Evolutionary conservation across 768 basidiomycete genomes (phyloP), one percentile per base, ranked within the genome.

Genomic region (Pisolithus tinctorius): DNA sequence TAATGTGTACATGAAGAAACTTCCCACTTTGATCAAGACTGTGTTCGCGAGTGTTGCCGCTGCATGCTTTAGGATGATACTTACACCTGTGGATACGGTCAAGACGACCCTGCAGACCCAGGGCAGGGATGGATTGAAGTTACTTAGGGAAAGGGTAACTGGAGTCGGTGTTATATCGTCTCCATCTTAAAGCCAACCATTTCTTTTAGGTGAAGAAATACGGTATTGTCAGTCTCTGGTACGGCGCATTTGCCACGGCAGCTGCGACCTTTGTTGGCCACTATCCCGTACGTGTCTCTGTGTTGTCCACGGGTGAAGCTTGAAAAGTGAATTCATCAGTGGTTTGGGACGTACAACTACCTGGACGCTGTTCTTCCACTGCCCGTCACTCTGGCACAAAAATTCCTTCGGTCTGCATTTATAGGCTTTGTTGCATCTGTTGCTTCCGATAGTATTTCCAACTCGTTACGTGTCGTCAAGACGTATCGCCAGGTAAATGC

Each of bases 61-160:
- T 0, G 93, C 94, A 0, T 72, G 74, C 10, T 96, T 95, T 69
- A 74, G 94, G 47, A 96, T 96, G 82, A 71, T 86, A n/a, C 70
- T 97, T 34, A 95, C 90, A 0, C 95, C 95, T 0, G 78, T 97
- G 47, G 94, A 97, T 68, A 94, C 94, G 1, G 60, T 96, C 56
- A 96, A 97, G 77, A 98, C 95, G 4, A 97, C 93, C 1, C 72
- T 97, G 69, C 95, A 98, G 69, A 88, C 95, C 0, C 85, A 94
- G 61, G 94, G 94, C 11, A 79, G 75, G 55, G 65, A 71, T 1
- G 94, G 89, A 0, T 71, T 85, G 49, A 61, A 64, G 30, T 79
- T 97, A 45, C 71, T 97, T 36, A 77, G 72, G 51, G 72, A 76
- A 3, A 75, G 94, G 57, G 82, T 91, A 55, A 46, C 75, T 13